A percentile compares a stretch with the other conserved stretches of the same genome.
phyloP scores from a whole-genome alignment of 805 yeast genomes.

The Tetrapisispora namnaoensis region DNA sequence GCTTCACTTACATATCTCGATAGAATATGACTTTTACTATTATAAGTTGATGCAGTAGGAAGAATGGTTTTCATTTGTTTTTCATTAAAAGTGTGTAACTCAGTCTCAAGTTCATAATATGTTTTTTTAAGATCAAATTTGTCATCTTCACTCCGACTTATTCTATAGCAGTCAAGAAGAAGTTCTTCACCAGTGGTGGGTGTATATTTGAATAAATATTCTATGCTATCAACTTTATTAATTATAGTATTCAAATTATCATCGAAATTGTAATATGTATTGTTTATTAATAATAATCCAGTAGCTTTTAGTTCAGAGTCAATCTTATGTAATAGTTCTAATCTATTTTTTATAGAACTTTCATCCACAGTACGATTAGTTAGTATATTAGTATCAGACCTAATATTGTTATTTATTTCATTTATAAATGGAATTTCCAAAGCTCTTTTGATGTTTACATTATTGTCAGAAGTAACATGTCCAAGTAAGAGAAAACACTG shows the following conservation, averaged over 20 bases:
- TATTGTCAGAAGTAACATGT: background rate
- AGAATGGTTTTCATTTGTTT: background rate
- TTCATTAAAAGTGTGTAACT: background rate
- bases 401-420: background rate
- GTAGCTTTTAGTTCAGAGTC: slow-evolving; percentile 3
- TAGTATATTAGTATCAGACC: slow-evolving; percentile 1
- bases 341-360: slow-evolving; percentile 4
- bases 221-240: background rate
- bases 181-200: slow-evolving; percentile 1
- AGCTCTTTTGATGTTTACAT: slow-evolving; percentile 1
- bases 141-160: background rate
- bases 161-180: background rate
- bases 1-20: slow-evolving; percentile 3
- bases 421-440: slow-evolving; percentile 6
- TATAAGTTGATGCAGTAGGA: background rate
- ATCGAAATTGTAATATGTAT: slow-evolving; percentile 6
- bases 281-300: slow-evolving; percentile 8
- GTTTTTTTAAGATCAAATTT: background rate
- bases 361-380: slow-evolving; percentile 5
- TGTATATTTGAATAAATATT: slow-evolving; percentile 8
- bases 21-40: background rate
- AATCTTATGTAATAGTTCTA: slow-evolving; percentile 4
- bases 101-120: background rate
- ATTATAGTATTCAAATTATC: slow-evolving; percentile 1
- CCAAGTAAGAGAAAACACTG: slow-evolving; percentile 14